These are phyloP conservation scores for Magnusiomyces suaveolens DNA, from an alignment of 1,139 yeast genomes.

Conservation along the genomic window DNA sequence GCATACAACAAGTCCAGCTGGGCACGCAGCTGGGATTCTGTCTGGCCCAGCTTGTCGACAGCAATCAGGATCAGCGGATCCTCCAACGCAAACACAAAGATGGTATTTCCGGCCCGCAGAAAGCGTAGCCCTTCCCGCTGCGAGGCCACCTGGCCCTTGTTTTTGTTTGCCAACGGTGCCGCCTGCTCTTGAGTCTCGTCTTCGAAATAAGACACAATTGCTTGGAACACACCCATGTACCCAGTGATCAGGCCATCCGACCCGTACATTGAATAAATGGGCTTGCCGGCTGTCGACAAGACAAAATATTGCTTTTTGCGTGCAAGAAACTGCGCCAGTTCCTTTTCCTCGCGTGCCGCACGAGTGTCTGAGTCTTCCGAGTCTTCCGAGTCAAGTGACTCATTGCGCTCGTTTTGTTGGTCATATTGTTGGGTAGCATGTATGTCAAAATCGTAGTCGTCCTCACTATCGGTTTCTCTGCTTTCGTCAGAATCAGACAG, in stretches of 20 bases:
- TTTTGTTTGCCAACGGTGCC: not conserved
- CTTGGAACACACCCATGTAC: slow-evolving; percentile 56
- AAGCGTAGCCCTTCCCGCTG: slow-evolving; percentile 20
- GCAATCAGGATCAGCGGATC: slow-evolving; percentile 71
- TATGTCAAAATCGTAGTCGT: not conserved
- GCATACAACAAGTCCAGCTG: slow-evolving; percentile 71
- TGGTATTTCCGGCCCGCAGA: slow-evolving; percentile 33
- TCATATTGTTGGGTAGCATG: slow-evolving; percentile 1
- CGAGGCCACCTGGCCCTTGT: not conserved
- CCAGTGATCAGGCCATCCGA: slow-evolving; percentile 61
- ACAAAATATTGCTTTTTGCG: slow-evolving; percentile 65
- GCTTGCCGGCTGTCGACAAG: slow-evolving; percentile 88
- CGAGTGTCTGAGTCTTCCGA: slow-evolving; percentile 12
- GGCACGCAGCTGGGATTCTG: slow-evolving; percentile 45
- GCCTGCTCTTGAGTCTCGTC: not conserved
- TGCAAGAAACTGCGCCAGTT: slow-evolving; percentile 34
- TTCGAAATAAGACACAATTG: slow-evolving; percentile 54
- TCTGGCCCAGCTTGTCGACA: slow-evolving; percentile 48
- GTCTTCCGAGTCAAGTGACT: slow-evolving; percentile 13
- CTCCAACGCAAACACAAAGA: slow-evolving; percentile 53
- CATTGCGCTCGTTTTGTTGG: slow-evolving; percentile 1
- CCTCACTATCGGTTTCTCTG: not conserved
- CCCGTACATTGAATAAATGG: slow-evolving; percentile 76
- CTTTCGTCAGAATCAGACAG: not conserved
- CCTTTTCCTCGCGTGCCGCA: slow-evolving; percentile 14